A percentile compares a stretch with the other conserved stretches of the same genome.
These are phyloP conservation scores for Tolypocladium amazonense DNA, from an alignment of 2,329 filamentous ascomycete species.

Conservation along the genomic window DNA sequence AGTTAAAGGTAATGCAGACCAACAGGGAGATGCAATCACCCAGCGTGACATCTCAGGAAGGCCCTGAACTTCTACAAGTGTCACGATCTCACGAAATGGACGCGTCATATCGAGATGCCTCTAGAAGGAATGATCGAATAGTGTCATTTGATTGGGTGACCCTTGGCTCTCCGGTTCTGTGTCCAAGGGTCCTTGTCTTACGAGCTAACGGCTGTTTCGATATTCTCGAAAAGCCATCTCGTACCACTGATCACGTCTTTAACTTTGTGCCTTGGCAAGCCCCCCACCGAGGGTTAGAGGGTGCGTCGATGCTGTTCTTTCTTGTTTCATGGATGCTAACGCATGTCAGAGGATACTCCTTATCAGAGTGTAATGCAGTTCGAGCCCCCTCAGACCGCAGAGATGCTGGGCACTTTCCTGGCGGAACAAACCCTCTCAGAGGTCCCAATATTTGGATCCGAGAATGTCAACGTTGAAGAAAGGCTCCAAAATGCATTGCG, in stretches of 20 bases:
- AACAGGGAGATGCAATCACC: conserved; percentile 39
- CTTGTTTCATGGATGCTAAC: conserved; percentile 7
- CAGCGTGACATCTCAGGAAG: conserved; percentile 26
- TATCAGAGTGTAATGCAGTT: conserved; percentile 50
- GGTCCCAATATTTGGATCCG: conserved; percentile 44
- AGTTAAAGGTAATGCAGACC: conserved; percentile 51
- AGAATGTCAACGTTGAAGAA: conserved; percentile 31
- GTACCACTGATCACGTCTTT: conserved; percentile 46
- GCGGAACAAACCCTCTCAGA: conserved; percentile 42
- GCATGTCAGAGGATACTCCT: conserved; percentile 30
- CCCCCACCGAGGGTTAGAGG: conserved; percentile 46
- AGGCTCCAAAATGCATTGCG: conserved; percentile 31
- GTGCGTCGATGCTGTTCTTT: conserved; percentile 18
- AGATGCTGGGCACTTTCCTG: conserved; percentile 43
- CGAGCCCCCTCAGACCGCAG: conserved; percentile 39
- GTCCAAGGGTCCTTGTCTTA: conserved; percentile 48
- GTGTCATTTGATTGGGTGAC: conserved; percentile 61
- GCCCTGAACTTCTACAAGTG: conserved; percentile 49
- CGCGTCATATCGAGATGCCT: conserved; percentile 40
- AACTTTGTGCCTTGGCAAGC: conserved; percentile 51
- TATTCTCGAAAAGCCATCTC: conserved; percentile 50
- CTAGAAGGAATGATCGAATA: conserved; percentile 46
- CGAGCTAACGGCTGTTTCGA: conserved; percentile 51
- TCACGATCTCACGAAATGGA: conserved; percentile 52
- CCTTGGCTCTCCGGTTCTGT: conserved; percentile 41